Evolutionary conservation across 768 basidiomycete genomes (phyloP).

Genomic region (Kwoniella botswanensis): DNA sequence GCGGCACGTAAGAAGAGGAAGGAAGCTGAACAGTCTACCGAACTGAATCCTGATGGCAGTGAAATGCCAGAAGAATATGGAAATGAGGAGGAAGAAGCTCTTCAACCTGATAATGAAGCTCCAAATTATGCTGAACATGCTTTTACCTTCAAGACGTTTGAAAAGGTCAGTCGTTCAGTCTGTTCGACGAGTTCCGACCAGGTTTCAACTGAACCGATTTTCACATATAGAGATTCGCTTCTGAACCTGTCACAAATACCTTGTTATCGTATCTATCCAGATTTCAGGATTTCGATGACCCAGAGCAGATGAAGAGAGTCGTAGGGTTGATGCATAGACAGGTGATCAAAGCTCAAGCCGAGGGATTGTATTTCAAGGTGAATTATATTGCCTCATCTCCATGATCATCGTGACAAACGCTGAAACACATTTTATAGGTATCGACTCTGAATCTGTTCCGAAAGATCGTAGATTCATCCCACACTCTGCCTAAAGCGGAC

Average conservation of each 20-base stretch:
- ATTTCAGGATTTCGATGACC: constrained; percentile 75
- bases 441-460: constrained; percentile 89
- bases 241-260: constrained; percentile 81
- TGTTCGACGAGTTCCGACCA: no score
- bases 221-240: constrained; percentile 76
- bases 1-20: constrained; percentile 63
- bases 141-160: constrained; percentile 90
- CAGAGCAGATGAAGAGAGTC: constrained; percentile 86
- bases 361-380: constrained; percentile 94
- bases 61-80: constrained; percentile 37
- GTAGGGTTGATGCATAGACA: constrained; percentile 89
- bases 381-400: constrained; percentile 10
- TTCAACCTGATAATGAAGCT: constrained; percentile 64
- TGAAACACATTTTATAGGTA: constrained; percentile 64
- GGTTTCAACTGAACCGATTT: no score
- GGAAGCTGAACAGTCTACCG: constrained; percentile 26
- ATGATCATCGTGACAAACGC: not conserved
- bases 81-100: constrained; percentile 68
- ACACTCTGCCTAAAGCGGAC: constrained; percentile 72
- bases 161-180: constrained; percentile 67
- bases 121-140: constrained; percentile 75
- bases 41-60: constrained; percentile 44
- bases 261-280: constrained; percentile 79
- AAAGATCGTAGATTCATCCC: constrained; percentile 78
- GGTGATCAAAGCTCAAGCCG: constrained; percentile 86